A percentile compares a stretch with the other conserved stretches of the same genome.
Conservation (phyloP, 306 rosid species). For the Sesbania bispinosa region DNA sequence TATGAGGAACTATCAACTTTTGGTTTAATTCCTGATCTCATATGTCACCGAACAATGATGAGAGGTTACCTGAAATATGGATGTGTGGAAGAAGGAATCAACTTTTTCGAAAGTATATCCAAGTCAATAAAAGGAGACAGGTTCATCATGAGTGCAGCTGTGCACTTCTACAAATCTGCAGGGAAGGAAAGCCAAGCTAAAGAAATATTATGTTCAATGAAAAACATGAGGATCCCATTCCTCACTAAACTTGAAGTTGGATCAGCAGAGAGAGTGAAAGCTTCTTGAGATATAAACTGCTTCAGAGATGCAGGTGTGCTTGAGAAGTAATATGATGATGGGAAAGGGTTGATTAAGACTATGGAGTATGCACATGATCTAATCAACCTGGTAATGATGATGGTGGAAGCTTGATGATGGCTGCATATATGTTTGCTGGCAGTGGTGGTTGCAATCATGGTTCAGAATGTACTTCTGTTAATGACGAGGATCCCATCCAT, state of each 20-base stretch:
- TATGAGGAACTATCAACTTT: conserved; percentile 41
- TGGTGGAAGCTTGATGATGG: not conserved
- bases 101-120: conserved; percentile 52
- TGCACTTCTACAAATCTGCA: conserved; percentile 55
- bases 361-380: too few relatives aligned
- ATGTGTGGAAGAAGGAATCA: conserved; percentile 63
- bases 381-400: not conserved
- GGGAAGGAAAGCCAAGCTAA: conserved; percentile 58
- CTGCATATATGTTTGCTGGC: not conserved
- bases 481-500: not conserved
- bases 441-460: not conserved
- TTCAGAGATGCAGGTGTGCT: not conserved
- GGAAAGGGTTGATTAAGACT: too few relatives aligned
- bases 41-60: conserved; percentile 60
- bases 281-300: conserved; percentile 17
- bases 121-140: conserved; percentile 47
- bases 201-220: conserved; percentile 55
- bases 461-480: not conserved
- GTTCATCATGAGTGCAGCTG: conserved; percentile 80
- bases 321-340: not conserved
- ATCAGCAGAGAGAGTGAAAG: conserved; percentile 34
- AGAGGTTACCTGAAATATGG: conserved; percentile 68
- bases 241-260: conserved; percentile 67
- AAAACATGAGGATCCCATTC: conserved; percentile 44
- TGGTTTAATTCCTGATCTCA: conserved; percentile 62